Percentiles rank a stretch among this genome's conserved stretches.
Evolutionary conservation across 2,329 filamentous ascomycete genomes (phyloP).

Genomic region (Colletotrichum noveboracense): DNA sequence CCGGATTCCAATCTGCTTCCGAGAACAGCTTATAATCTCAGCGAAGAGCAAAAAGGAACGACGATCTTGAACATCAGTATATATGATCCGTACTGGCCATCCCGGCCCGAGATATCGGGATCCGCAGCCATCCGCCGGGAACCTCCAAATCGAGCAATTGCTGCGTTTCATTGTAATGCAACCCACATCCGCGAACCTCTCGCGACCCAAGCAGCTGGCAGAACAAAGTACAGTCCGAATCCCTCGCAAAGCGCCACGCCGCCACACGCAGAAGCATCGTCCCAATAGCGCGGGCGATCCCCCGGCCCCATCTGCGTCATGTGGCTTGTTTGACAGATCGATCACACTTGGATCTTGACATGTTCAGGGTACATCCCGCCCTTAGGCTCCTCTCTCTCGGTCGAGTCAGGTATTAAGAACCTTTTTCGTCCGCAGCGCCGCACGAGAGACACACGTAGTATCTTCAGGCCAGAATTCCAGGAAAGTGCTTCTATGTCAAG

Average conservation of each 20-base stretch:
- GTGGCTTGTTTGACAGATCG: background rate
- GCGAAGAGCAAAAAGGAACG: background rate
- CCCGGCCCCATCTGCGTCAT: background rate
- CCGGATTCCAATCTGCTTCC: fast-evolving
- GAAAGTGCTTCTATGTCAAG: fast-evolving
- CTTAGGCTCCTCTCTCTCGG: background rate
- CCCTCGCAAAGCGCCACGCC: background rate
- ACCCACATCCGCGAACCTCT: fast-evolving
- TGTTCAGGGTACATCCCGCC: background rate
- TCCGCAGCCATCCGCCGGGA: background rate
- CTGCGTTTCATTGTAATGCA: background rate
- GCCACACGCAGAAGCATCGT: background rate
- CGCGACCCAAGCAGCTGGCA: background rate
- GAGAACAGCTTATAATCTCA: background rate
- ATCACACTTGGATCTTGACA: background rate
- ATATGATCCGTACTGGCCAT: background rate
- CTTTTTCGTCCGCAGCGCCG: background rate
- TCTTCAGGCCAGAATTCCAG: background rate
- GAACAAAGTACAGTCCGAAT: fast-evolving
- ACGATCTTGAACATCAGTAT: background rate
- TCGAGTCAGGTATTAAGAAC: background rate
- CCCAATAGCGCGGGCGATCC: background rate
- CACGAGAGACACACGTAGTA: background rate
- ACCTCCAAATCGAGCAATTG: background rate
- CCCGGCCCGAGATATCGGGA: background rate